phyloP scores from a whole-genome alignment of 2,329 filamentous ascomycete genomes.

The Acephala macrosclerotiorum region DNA sequence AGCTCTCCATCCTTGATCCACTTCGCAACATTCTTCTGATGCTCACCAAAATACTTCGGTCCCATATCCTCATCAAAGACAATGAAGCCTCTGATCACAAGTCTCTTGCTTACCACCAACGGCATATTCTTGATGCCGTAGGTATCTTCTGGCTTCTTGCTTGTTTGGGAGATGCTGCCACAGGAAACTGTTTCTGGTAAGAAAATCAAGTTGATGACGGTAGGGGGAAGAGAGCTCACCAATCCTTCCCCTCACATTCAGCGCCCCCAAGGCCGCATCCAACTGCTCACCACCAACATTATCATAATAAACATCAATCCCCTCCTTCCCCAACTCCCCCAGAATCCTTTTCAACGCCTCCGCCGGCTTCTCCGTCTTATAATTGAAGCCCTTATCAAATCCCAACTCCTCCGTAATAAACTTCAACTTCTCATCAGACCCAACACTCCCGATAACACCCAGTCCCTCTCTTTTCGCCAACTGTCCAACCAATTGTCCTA shows the following conservation, averaged over 20 bases:
- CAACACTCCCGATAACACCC: constrained; percentile 75
- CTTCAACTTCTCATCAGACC: constrained; percentile 75
- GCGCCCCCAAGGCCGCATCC: constrained; percentile 67
- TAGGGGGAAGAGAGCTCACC: constrained; percentile 30
- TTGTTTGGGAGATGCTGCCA: constrained; percentile 74
- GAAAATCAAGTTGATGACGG: neutral
- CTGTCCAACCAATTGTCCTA: constrained; percentile 78
- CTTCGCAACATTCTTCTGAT: constrained; percentile 70
- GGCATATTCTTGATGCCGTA: constrained; percentile 69
- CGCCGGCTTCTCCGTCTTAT: constrained; percentile 73
- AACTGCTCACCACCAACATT: constrained; percentile 80
- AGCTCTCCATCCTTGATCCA: constrained; percentile 73
- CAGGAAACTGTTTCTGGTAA: constrained; percentile 51
- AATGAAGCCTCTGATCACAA: constrained; percentile 72
- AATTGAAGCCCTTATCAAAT: constrained; percentile 80
- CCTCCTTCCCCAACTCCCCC: constrained; percentile 64
- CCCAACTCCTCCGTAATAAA: constrained; percentile 75
- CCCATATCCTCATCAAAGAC: constrained; percentile 67
- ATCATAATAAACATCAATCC: constrained; percentile 79
- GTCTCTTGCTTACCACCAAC: constrained; percentile 63
- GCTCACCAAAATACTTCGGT: constrained; percentile 64
- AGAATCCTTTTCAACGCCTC: constrained; percentile 65
- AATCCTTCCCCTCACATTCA: constrained; percentile 71
- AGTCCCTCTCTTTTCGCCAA: constrained; percentile 78
- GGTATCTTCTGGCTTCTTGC: constrained; percentile 56